Evolutionary conservation across 768 basidiomycete genomes (phyloP).

Genomic region (Psilocybe cyanescens): DNA sequence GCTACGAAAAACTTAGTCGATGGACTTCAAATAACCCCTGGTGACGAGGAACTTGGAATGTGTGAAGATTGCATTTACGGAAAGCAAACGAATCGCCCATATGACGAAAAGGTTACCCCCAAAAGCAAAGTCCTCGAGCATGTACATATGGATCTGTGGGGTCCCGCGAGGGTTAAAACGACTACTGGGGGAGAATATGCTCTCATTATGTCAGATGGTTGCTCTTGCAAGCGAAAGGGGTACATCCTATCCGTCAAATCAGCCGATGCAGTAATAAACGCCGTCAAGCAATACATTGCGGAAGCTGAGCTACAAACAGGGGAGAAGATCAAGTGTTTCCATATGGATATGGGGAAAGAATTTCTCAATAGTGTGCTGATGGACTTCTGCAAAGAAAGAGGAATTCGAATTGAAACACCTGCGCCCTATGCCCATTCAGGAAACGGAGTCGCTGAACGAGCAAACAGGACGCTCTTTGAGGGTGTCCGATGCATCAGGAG

Average conservation of each 20-base stretch:
- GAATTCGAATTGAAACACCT: conserved; percentile 22
- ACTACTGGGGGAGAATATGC: conserved; percentile 23
- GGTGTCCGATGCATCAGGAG: conserved; percentile 23
- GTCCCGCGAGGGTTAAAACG: conserved; percentile 20
- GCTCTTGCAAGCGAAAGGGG: conserved; percentile 11
- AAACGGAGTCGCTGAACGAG: conserved; percentile 34
- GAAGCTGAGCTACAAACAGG: conserved; percentile 13
- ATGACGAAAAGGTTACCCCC: conserved; percentile 18
- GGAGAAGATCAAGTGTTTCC: background rate
- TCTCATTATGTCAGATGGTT: conserved; percentile 27
- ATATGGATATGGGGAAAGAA: conserved; percentile 11
- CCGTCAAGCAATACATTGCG: conserved; percentile 5
- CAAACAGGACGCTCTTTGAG: conserved; percentile 30
- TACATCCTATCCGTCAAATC: conserved; percentile 28
- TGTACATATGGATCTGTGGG: conserved; percentile 29
- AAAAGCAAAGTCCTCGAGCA: conserved; percentile 22
- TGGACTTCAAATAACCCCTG: conserved; percentile 19
- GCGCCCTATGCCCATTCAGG: conserved; percentile 30
- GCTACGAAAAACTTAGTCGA: conserved; percentile 16
- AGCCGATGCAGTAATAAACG: conserved; percentile 14
- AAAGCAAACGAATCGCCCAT: conserved; percentile 24
- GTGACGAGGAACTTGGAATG: background rate
- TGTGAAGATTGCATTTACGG: conserved; percentile 31
- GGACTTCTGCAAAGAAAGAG: background rate
- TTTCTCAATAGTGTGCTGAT: conserved; percentile 12